A percentile compares a stretch with the other conserved stretches of the same genome.
phyloP scores from a whole-genome alignment of 2,329 filamentous ascomycete genomes.

The Penicillium griseofulvum region DNA sequence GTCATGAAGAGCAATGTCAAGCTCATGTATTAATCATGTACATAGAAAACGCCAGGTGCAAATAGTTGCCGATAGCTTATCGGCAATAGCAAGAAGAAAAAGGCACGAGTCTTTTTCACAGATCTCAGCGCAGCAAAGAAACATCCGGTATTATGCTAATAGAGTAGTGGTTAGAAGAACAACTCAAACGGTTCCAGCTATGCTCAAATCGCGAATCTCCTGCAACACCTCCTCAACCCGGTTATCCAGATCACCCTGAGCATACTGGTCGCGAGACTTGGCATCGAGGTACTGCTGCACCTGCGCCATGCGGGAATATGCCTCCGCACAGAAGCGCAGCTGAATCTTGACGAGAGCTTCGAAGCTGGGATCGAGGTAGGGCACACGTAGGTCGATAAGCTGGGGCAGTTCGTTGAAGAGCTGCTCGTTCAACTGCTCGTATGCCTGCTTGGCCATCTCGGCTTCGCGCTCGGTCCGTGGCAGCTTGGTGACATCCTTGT shows the following conservation, averaged over 20 bases:
- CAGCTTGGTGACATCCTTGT: constrained; percentile 96
- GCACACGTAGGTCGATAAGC: constrained; percentile 92
- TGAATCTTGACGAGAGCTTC: constrained; percentile 99
- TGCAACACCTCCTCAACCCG: constrained; percentile 93
- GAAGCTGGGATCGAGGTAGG: constrained; percentile 94
- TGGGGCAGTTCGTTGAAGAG: constrained; percentile 89
- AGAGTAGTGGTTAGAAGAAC: constrained; percentile 1
- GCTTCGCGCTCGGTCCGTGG: constrained; percentile 94
- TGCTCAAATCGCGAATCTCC: constrained; percentile 95
- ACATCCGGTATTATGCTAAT: constrained; percentile 14
- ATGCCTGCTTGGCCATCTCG: constrained; percentile 87
- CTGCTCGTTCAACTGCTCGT: constrained; percentile 97
- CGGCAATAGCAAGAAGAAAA: constrained; percentile 3
- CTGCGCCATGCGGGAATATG: constrained; percentile 96
- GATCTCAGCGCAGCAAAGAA: constrained; percentile 11
- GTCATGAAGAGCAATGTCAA: constrained; percentile 1
- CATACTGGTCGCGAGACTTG: constrained; percentile 93
- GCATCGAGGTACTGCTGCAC: constrained; percentile 98
- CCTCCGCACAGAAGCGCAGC: constrained; percentile 93
- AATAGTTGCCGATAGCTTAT: neutral
- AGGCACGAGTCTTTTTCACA: neutral
- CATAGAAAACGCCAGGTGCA: constrained; percentile 8
- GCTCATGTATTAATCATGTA: constrained; percentile 15
- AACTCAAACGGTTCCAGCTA: constrained; percentile 66
- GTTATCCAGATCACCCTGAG: constrained; percentile 84